Percentiles rank a stretch among this genome's conserved stretches.
Conservation (phyloP, 257 asterid genomes). For the Thymus quinquecostatus region DNA sequence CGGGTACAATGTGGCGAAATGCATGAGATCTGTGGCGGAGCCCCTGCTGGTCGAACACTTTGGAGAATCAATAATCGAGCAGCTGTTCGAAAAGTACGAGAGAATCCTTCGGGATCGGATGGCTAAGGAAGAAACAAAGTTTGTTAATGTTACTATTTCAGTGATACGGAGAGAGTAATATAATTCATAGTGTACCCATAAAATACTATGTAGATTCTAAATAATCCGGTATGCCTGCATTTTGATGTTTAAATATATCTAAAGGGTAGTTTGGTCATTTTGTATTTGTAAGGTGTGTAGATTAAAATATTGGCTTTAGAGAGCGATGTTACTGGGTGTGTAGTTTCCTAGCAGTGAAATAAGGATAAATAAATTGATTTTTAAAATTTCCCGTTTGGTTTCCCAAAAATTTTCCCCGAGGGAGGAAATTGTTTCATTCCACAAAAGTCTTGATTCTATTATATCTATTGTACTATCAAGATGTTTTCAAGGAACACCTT, state of each 20-base stretch:
- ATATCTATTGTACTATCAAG: too few relatives aligned
- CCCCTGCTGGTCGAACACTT: conserved; percentile 64
- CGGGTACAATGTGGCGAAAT: conserved; percentile 50
- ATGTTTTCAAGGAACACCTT: too few relatives aligned
- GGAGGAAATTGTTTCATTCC: too few relatives aligned
- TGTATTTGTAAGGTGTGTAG: not conserved
- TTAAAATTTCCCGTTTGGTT: too few relatives aligned
- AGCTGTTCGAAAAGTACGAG: conserved; percentile 41
- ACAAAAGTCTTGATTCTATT: too few relatives aligned
- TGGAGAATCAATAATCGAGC: conserved; percentile 47
- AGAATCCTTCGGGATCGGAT: conserved; percentile 32
- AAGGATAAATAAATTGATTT: too few relatives aligned
- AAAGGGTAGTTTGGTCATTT: not conserved
- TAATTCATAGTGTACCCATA: not conserved
- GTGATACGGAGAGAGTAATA: conserved; percentile 34
- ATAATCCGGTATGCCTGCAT: too few relatives aligned
- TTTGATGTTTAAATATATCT: not conserved
- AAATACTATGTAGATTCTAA: not conserved
- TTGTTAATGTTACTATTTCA: conserved; percentile 48
- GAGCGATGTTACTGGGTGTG: too few relatives aligned
- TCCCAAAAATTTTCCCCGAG: too few relatives aligned
- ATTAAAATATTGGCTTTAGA: too few relatives aligned
- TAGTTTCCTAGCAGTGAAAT: not conserved
- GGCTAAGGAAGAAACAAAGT: conserved; percentile 42
- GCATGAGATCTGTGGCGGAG: conserved; percentile 74